A percentile compares a stretch with the other conserved stretches of the same genome.
Conservation (phyloP, 495 filamentous ascomycete species). For the Staphylotrichum longicolle region DNA sequence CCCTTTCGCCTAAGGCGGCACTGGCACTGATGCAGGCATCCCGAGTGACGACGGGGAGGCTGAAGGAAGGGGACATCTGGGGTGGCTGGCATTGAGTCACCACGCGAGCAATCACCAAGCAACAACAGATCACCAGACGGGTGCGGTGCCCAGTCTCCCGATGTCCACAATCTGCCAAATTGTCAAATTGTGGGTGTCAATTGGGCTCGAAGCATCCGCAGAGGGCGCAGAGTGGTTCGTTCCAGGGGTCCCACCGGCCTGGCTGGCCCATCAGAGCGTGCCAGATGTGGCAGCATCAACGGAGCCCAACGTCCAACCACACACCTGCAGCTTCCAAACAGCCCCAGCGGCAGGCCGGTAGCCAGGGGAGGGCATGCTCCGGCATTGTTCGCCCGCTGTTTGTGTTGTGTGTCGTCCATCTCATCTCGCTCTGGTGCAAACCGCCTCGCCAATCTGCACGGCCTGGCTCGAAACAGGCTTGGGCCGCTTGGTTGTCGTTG, state of each 20-base stretch:
- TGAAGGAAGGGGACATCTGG: constrained; percentile 1
- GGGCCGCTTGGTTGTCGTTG: constrained; percentile 17
- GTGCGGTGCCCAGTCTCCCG: constrained; percentile 8
- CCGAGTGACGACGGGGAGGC: constrained; percentile 10
- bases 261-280: constrained; percentile 23
- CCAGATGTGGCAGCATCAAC: constrained; percentile 23
- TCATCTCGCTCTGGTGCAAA: constrained; percentile 10
- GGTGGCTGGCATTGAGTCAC: constrained; percentile 28
- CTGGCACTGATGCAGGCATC: constrained; percentile 4
- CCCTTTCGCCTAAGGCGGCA: constrained; percentile 11
- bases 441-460: constrained; percentile 17
- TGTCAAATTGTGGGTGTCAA: constrained; percentile 25
- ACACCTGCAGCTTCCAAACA: background rate
- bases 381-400: constrained; percentile 11
- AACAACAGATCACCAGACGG: constrained; percentile 16
- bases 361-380: constrained; percentile 5
- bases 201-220: constrained; percentile 28
- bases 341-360: background rate
- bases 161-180: constrained; percentile 11
- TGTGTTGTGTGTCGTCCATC: background rate
- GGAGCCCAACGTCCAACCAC: constrained; percentile 23
- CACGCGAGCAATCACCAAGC: constrained; percentile 9
- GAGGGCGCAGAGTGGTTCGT: constrained; percentile 7
- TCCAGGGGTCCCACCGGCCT: background rate
- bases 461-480: constrained; percentile 14